Conservation (phyloP, 2,329 filamentous ascomycete genomes). For the Emericellopsis atlantica region DNA sequence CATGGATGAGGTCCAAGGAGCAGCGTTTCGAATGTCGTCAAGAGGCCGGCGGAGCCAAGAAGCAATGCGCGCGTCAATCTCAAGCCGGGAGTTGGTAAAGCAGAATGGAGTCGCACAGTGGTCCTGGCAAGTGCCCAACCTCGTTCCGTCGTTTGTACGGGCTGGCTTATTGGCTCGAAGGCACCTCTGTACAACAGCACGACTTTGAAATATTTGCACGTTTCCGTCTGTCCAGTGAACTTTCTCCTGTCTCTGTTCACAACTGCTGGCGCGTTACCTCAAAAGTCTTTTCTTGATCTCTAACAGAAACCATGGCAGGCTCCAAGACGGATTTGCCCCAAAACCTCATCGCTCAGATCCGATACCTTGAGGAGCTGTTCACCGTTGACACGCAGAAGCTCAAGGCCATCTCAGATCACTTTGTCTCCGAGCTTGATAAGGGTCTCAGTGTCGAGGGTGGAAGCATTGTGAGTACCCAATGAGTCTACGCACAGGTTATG, state of each 20-base stretch:
- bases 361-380: slow-evolving; percentile 73
- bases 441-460: slow-evolving; percentile 79
- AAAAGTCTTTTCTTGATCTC: slow-evolving; percentile 6
- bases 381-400: slow-evolving; percentile 66
- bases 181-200: no score
- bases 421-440: slow-evolving; percentile 77
- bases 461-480: slow-evolving; percentile 65
- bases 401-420: slow-evolving; percentile 84
- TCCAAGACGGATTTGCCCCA: slow-evolving; percentile 87
- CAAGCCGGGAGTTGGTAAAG: no score
- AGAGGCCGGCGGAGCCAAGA: no score
- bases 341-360: slow-evolving; percentile 68
- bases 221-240: neutral
- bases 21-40: no score
- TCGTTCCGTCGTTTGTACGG: no score
- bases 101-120: no score
- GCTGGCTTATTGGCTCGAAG: no score
- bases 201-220: neutral
- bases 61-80: no score
- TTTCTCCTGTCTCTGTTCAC: neutral
- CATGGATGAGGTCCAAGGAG: no score
- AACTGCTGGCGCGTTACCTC: neutral
- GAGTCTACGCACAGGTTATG: slow-evolving; percentile 6
- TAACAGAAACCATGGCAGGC: slow-evolving; percentile 34
- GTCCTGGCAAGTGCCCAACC: no score